These are phyloP conservation scores for Botrytis pseudocinerea DNA, from an alignment of 2,329 filamentous ascomycete genomes.

Conservation along the genomic window DNA sequence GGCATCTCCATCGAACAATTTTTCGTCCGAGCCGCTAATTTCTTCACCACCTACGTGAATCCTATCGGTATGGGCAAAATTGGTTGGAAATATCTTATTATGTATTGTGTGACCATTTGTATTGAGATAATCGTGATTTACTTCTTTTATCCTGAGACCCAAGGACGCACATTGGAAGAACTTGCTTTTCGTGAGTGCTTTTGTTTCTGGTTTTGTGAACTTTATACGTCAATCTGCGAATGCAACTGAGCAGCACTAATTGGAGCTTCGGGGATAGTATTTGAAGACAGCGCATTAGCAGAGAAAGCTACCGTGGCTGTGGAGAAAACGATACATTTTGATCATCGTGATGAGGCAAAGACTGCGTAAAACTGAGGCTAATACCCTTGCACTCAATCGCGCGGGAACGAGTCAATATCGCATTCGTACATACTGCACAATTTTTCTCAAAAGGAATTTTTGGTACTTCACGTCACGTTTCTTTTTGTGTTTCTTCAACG, in stretches of 20 bases:
- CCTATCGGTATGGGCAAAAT: conserved; percentile 45
- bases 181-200: conserved; percentile 45
- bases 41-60: conserved; percentile 45
- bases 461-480: background rate
- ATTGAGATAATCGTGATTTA: conserved; percentile 47
- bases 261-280: conserved; percentile 35
- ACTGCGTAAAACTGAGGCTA: background rate
- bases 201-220: background rate
- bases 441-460: background rate
- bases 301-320: conserved; percentile 42
- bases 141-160: conserved; percentile 48
- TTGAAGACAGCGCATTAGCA: conserved; percentile 42
- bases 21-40: conserved; percentile 42
- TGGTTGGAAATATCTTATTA: conserved; percentile 39
- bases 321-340: conserved; percentile 41
- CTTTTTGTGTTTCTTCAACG: background rate
- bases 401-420: background rate
- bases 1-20: conserved; percentile 39
- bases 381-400: background rate
- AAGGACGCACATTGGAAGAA: conserved; percentile 47
- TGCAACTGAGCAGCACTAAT: background rate
- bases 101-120: conserved; percentile 46
- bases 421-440: background rate
- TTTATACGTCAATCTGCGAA: background rate
- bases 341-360: conserved; percentile 15